Evolutionary conservation across 2,329 filamentous ascomycete genomes (phyloP), one percentile per base, ranked within the genome.

Genomic region (Balansia obtecta): DNA sequence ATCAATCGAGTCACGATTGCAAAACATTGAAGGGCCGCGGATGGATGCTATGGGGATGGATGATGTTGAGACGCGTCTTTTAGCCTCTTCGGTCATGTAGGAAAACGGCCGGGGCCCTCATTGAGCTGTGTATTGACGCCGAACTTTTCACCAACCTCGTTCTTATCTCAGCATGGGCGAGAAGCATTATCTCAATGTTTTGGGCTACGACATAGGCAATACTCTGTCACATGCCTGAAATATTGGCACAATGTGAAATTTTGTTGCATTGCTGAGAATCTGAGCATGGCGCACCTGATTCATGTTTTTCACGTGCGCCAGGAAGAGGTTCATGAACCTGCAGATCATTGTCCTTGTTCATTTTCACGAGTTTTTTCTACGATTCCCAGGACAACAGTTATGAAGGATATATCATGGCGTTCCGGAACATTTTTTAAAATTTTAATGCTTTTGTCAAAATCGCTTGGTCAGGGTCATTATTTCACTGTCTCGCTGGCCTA

Each of bases 31-130:
- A 53, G 67, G 63, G 2, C 64, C 68, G 37, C 65, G 66, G 20
- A 69, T 71, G 66, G 68, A 71, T 49, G 63, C 65, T 22, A 65
- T 69, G 55, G 67, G 64, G 15, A 72, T 72, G 65, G 69, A 72
- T 52, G 70, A 72, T 44, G 69, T 72, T 46, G 70, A 72, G 54
- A 64, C 66, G 47, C 67, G 69, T 50, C 61, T 72, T 46, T 59
- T 72, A 53, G 68, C 70, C 50, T 69, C 67, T 49, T 60, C 68
- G 54, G 68, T 71, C 59, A 69, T 71, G 67, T 71, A 70, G 63
- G 59, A 56, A 30, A 10, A 51, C 27, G 50, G 49, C 49, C 44
- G 30, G 39, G 47, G 22, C 15, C 37, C 10, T 49, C 42, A 18
- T 52, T 37, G 43, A 46, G 46, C 37, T 34, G 38, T 46, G 33